Percentiles rank a stretch among this genome's conserved stretches.
phyloP scores from a whole-genome alignment of 192 early-diverging fungal genomes.

The Coemansia sp. region DNA sequence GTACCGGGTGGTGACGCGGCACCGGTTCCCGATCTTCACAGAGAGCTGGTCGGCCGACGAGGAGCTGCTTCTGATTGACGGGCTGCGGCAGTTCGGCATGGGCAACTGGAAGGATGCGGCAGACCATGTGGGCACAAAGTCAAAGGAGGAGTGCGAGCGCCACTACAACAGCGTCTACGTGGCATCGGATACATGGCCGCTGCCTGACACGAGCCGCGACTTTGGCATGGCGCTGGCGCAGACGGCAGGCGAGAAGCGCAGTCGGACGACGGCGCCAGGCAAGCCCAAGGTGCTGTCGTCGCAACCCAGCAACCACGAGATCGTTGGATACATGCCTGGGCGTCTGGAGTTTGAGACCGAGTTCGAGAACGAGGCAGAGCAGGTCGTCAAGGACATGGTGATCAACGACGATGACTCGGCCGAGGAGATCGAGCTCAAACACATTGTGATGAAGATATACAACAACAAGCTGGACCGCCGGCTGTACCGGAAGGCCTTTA shows the following conservation, averaged over 20 bases:
- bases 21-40: slow-evolving; percentile 83
- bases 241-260: slow-evolving; percentile 14
- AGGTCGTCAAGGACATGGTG: slow-evolving; percentile 90
- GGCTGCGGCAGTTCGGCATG: slow-evolving; percentile 86
- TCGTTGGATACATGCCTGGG: slow-evolving; percentile 96
- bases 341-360: slow-evolving; percentile 96
- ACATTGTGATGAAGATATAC: slow-evolving; percentile 90
- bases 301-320: slow-evolving; percentile 92
- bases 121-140: slow-evolving; percentile 90
- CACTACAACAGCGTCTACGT: slow-evolving; percentile 91
- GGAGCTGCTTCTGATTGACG: slow-evolving; percentile 91
- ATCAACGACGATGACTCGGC: slow-evolving; percentile 84
- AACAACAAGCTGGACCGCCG: slow-evolving; percentile 83
- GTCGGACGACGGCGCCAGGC: slow-evolving; percentile 26
- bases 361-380: slow-evolving; percentile 94
- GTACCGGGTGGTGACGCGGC: slow-evolving; percentile 78
- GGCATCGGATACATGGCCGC: slow-evolving; percentile 73
- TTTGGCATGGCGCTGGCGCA: slow-evolving; percentile 60
- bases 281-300: slow-evolving; percentile 69
- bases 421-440: slow-evolving; percentile 87
- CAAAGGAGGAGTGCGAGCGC: slow-evolving; percentile 79
- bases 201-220: slow-evolving; percentile 71
- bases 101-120: slow-evolving; percentile 98
- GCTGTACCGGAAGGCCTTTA: slow-evolving; percentile 79
- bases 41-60: slow-evolving; percentile 95